Percentiles rank a stretch among this genome's conserved stretches.
phyloP scores from a whole-genome alignment of 2,329 filamentous ascomycete species.

The Passalora sequoiae region DNA sequence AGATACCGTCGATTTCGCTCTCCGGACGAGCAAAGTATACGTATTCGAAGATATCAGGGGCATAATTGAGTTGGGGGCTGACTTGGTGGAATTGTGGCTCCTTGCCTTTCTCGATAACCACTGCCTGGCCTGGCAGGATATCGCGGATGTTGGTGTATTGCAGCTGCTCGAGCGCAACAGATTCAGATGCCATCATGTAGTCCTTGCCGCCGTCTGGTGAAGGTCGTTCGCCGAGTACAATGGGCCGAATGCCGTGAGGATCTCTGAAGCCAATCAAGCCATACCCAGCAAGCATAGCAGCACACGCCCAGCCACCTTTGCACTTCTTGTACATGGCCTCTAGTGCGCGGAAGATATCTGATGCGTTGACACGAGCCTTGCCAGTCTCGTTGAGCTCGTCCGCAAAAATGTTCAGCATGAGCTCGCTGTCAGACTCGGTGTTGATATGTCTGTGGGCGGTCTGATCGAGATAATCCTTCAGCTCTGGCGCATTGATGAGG shows the following conservation, averaged over 20 bases:
- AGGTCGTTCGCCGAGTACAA: conserved; percentile 69
- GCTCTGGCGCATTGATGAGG: conserved; percentile 69
- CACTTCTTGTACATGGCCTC: conserved; percentile 67
- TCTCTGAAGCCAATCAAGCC: conserved; percentile 77
- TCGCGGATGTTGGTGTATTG: conserved; percentile 73
- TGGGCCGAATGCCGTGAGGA: conserved; percentile 73
- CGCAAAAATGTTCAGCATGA: conserved; percentile 85
- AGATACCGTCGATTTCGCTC: conserved; percentile 79
- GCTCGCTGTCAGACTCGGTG: conserved; percentile 80
- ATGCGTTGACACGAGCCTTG: conserved; percentile 72
- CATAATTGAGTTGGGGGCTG: conserved; percentile 61
- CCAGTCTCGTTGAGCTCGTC: conserved; percentile 73
- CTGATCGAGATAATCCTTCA: conserved; percentile 67
- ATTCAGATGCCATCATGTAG: conserved; percentile 90
- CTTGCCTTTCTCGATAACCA: conserved; percentile 75
- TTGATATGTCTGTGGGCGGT: conserved; percentile 83
- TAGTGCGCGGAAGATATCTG: conserved; percentile 70
- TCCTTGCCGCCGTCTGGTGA: conserved; percentile 55
- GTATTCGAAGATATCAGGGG: conserved; percentile 81
- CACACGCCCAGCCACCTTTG: conserved; percentile 72
- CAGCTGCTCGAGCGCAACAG: conserved; percentile 73
- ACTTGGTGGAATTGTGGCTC: conserved; percentile 72
- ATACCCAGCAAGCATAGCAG: conserved; percentile 76
- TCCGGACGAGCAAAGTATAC: conserved; percentile 85
- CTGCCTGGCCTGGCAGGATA: conserved; percentile 76